phyloP scores from a whole-genome alignment of 1,284 basidiomycete genomes.

The Leccinum cinnamomeum region DNA sequence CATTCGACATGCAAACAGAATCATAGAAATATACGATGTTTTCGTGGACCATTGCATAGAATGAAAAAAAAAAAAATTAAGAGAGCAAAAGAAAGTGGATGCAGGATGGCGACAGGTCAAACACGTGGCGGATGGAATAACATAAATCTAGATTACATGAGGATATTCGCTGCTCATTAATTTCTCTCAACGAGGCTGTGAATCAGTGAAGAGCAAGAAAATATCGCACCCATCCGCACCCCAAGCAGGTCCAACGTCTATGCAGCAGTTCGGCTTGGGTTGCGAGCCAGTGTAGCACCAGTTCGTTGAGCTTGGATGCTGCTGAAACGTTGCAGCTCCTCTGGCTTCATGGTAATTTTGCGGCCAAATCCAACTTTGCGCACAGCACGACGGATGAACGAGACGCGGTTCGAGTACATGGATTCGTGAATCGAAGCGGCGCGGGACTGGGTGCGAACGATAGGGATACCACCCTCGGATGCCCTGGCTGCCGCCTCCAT shows the following conservation, averaged over 20 bases:
- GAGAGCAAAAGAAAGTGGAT: constrained; percentile 18
- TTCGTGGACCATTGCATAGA: constrained; percentile 18
- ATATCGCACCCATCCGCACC: constrained; percentile 24
- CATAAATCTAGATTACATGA: constrained; percentile 39
- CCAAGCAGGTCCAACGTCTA: constrained; percentile 22
- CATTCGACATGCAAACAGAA: constrained; percentile 11
- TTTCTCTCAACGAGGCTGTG: constrained; percentile 13
- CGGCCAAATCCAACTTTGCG: constrained; percentile 84
- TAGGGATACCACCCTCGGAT: constrained; percentile 65
- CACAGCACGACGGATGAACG: constrained; percentile 83
- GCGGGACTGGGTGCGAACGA: constrained; percentile 85
- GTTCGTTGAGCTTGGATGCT: constrained; percentile 80
- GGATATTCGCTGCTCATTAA: constrained; percentile 36
- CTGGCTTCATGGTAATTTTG: constrained; percentile 77
- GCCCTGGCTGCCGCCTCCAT: constrained; percentile 42
- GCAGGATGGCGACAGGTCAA: constrained; percentile 20
- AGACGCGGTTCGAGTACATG: constrained; percentile 90
- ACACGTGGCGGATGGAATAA: constrained; percentile 21
- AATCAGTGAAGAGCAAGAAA: constrained; percentile 22
- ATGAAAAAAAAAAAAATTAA: constrained; percentile 11
- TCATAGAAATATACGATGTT: constrained; percentile 18
- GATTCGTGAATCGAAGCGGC: constrained; percentile 92
- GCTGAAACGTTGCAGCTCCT: constrained; percentile 82
- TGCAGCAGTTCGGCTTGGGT: constrained; percentile 63
- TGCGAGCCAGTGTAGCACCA: constrained; percentile 74